Evolutionary conservation across 2,329 filamentous ascomycete species (phyloP).

Genomic region (Lachnellula willkommii): DNA sequence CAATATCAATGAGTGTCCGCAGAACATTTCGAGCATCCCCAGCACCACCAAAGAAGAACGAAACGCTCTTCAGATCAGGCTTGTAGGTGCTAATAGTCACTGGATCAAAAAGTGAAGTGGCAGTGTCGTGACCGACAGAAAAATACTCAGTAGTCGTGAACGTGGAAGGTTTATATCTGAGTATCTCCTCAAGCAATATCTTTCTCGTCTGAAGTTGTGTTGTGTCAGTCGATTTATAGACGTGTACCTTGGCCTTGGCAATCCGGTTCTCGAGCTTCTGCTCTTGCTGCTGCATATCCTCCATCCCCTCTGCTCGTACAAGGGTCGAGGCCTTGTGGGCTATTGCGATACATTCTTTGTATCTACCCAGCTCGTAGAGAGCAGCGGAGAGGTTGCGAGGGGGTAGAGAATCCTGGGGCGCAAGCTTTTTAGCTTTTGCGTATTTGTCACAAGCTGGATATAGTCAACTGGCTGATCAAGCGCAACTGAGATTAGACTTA

Average conservation of each 20-base stretch:
- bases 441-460: constrained; percentile 1
- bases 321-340: constrained; percentile 3
- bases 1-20: constrained; percentile 5
- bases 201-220: neutral
- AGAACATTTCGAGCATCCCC: constrained; percentile 11
- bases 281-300: neutral
- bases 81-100: neutral
- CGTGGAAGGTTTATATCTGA: neutral
- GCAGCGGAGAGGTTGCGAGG: constrained; percentile 11
- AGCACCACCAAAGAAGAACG: constrained; percentile 13
- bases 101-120: neutral
- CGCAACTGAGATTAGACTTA: neutral
- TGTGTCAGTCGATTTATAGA: neutral
- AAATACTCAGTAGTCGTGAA: constrained; percentile 1
- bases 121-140: constrained; percentile 3
- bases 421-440: neutral
- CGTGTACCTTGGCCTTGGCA: neutral
- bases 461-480: neutral
- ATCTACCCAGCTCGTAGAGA: constrained; percentile 6
- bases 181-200: neutral
- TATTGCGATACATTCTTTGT: neutral
- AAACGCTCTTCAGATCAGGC: neutral
- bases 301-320: neutral
- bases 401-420: constrained; percentile 29
- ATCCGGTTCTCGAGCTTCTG: constrained; percentile 6